Evolutionary conservation across 495 filamentous ascomycete genomes (phyloP), one percentile per base, ranked within the genome.

Genomic region (Thermochaetoides thermophila): DNA sequence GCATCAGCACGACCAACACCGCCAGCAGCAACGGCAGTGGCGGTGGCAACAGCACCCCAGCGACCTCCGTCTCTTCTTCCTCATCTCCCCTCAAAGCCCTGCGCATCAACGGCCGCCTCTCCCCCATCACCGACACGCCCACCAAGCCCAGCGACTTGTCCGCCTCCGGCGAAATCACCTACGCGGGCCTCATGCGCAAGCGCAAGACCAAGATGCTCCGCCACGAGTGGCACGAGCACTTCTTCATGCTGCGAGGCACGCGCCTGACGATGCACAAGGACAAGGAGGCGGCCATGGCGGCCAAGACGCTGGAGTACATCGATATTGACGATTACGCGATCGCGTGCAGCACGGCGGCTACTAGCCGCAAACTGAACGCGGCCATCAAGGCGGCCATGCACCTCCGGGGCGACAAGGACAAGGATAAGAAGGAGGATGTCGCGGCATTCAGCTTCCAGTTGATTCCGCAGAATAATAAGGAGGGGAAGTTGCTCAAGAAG

Each of bases 311-410:
- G 17, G 82, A 93, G 46, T 76, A 72, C 45, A 83, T 97, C 39
- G 82, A 97, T 54, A 79, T 97, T 22, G 87, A 95, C 46, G 83
- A 94, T 53, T 96, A 92, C 57, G 78, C 83, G 21, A 84, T 97
- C 22, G 85, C 84, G 0, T 95, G 87, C 63, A 84, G 81, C 1
- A 77, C 74, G 3, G 50, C 79, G 0, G 72, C 75, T 0, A 70
- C 74, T 1, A 69, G 73, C 3, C 78, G 70, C 29, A 93, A 93
- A 58, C 62, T 95, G 40, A 76, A 76, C 30, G 78, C 85, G 7
- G 84, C 84, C 21, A 84, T 95, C 64, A 91, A 86, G 56, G 77
- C 80, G 17, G n/a, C n/a, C n/a, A 71, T 85, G 40, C 73, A 76
- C 43, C 69, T 93, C 42, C 53, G 56, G 15, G 70, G 74, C 29